Conservation (phyloP, 371 early-diverging fungal genomes). For the Apophysomyces ossiformis region DNA sequence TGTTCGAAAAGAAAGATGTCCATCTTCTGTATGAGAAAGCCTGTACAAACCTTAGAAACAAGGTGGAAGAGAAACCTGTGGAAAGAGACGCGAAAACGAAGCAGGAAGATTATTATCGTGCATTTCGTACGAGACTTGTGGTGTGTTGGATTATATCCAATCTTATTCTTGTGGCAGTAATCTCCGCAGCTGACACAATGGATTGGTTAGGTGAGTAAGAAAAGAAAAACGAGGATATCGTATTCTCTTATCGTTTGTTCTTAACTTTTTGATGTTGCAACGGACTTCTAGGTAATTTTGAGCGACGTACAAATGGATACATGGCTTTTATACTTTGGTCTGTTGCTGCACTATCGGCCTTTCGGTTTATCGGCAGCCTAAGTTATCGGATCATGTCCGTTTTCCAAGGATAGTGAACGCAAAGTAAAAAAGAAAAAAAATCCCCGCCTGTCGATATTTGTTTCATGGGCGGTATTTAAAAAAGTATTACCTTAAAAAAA, state of each 20-base stretch:
- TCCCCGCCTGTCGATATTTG: constrained; percentile 2
- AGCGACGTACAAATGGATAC: constrained; percentile 61
- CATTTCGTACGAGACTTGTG: constrained; percentile 83
- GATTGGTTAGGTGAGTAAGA: constrained; percentile 27
- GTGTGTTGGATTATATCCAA: constrained; percentile 89
- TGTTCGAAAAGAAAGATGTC: constrained; percentile 70
- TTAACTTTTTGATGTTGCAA: neutral
- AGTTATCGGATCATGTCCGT: constrained; percentile 65
- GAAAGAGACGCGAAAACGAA: constrained; percentile 75
- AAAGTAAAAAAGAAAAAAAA: neutral
- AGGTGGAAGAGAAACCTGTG: constrained; percentile 28
- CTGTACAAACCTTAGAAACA: constrained; percentile 37
- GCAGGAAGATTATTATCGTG: constrained; percentile 85
- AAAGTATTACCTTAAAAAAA: constrained; percentile 3
- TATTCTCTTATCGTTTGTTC: neutral
- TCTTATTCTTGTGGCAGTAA: constrained; percentile 66
- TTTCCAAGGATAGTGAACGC: constrained; percentile 37
- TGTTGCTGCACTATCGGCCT: constrained; percentile 71
- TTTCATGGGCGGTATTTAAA: constrained; percentile 7
- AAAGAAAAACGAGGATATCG: no score
- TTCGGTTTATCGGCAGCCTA: constrained; percentile 77
- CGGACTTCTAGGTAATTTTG: constrained; percentile 23
- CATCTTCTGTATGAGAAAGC: constrained; percentile 73
- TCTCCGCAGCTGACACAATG: constrained; percentile 42
- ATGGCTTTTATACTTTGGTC: constrained; percentile 85